Conservation (phyloP, 208 protist species). For the Leishmania arabica region DNA sequence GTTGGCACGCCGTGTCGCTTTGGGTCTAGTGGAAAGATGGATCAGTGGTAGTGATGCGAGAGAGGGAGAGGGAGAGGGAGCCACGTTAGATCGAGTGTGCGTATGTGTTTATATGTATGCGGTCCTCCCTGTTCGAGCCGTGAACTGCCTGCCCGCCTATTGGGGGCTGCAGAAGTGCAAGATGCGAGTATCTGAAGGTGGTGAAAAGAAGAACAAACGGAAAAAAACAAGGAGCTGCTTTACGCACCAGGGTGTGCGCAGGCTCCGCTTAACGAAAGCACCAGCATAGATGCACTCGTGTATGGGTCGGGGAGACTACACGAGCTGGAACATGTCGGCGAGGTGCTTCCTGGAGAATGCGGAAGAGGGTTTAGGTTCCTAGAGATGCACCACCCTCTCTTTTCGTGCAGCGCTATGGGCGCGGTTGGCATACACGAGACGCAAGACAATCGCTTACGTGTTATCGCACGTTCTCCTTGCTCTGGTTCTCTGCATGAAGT, state of each 20-base stretch:
- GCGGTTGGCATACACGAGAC: not conserved
- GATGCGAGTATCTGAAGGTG: not conserved
- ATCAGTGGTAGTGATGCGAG: not conserved
- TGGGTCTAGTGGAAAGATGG: too few species aligned
- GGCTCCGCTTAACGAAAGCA: not conserved
- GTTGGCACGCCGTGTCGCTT: too few species aligned
- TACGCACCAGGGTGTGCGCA: not conserved
- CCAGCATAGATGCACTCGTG: not conserved
- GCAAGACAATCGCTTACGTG: not conserved
- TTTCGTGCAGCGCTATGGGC: not conserved
- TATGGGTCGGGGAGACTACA: not conserved
- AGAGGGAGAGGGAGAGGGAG: not conserved
- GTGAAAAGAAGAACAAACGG: not conserved
- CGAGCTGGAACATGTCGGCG: not conserved
- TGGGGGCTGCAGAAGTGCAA: not conserved
- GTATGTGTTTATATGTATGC: not conserved
- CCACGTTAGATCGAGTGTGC: not conserved
- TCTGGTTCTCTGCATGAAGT: not conserved
- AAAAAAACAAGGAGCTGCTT: not conserved
- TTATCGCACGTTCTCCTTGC: not conserved
- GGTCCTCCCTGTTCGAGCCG: not conserved
- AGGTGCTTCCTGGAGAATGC: not conserved
- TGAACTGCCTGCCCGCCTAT: not conserved
- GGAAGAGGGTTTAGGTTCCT: not conserved
- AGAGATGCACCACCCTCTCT: not conserved